Evolutionary conservation across 371 early-diverging fungal species (phyloP).

Genomic region (Apophysomyces ossiformis): DNA sequence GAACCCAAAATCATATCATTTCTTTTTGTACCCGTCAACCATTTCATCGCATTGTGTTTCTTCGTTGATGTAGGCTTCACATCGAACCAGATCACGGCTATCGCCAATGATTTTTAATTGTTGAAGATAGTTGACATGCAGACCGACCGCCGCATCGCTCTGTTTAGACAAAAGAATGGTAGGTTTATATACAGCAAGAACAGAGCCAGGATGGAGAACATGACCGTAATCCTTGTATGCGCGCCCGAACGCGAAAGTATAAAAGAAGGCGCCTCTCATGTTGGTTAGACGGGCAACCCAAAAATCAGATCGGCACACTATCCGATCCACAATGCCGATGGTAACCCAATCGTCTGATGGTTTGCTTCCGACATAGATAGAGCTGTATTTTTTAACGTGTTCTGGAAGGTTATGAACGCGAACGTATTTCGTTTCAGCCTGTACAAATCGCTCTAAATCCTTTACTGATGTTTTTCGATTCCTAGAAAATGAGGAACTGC

Average conservation of each 20-base stretch:
- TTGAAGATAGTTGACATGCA: conserved; percentile 33
- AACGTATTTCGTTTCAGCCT: conserved; percentile 9
- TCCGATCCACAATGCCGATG: conserved; percentile 38
- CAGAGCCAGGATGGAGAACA: conserved; percentile 26
- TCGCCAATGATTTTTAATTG: conserved; percentile 42
- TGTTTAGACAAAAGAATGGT: conserved; percentile 30
- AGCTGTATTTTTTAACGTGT: conserved; percentile 17
- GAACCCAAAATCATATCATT: not conserved
- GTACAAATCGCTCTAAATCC: not conserved
- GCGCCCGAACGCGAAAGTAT: conserved; percentile 38
- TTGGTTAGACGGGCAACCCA: conserved; percentile 36
- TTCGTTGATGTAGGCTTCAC: conserved; percentile 24
- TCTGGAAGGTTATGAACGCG: conserved; percentile 18
- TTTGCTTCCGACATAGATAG: conserved; percentile 36
- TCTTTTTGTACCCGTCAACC: conserved; percentile 36
- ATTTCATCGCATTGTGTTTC: conserved; percentile 36
- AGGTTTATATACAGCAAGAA: conserved; percentile 36
- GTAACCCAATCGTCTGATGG: conserved; percentile 44
- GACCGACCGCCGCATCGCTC: conserved; percentile 20
- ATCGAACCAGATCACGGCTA: conserved; percentile 41
- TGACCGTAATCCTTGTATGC: conserved; percentile 27
- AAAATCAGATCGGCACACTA: conserved; percentile 16
- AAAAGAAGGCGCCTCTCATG: conserved; percentile 29
- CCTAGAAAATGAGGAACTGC: not conserved
- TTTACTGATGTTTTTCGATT: not conserved